Evolutionary conservation across 441 rosid genomes (phyloP).

Genomic region (Pelargonium myrrhifolium): DNA sequence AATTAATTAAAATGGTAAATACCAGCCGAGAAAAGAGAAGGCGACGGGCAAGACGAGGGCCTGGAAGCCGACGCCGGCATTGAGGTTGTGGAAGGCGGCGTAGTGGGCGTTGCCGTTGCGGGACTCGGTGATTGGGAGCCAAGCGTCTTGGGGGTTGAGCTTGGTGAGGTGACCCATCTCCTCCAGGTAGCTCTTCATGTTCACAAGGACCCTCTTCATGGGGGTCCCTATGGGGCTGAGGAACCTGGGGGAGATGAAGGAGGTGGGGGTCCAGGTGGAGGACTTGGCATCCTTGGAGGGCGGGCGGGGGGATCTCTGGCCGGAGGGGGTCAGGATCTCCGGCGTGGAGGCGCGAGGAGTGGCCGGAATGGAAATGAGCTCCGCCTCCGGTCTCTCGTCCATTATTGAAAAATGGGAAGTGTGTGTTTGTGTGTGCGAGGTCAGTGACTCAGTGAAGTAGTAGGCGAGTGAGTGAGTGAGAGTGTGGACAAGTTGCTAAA

Average conservation of each 20-base stretch:
- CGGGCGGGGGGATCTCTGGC: conserved; percentile 89
- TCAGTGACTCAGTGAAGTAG: too few relatives aligned
- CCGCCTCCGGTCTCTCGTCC: conserved; percentile 39
- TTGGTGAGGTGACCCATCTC: conserved; percentile 91
- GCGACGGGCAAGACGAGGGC: conserved; percentile 91
- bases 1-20: neutral
- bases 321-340: conserved; percentile 86
- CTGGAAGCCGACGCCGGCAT: conserved; percentile 95
- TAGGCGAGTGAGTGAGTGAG: too few relatives aligned
- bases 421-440: too few relatives aligned
- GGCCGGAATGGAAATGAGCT: conserved; percentile 94
- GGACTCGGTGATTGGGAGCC: conserved; percentile 96
- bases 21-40: conserved; percentile 96
- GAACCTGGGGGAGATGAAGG: conserved; percentile 89
- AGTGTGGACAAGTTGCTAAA: too few relatives aligned
- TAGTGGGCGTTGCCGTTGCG: conserved; percentile 93
- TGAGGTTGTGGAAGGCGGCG: conserved; percentile 92
- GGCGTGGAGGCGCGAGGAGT: conserved; percentile 90
- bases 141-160: conserved; percentile 96
- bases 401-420: too few relatives aligned
- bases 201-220: conserved; percentile 84
- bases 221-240: conserved; percentile 96
- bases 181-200: conserved; percentile 90
- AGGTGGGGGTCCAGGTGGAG: conserved; percentile 97
- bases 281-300: conserved; percentile 54